Conservation (phyloP, 768 basidiomycete genomes). For the Leccinum rimulosum region DNA sequence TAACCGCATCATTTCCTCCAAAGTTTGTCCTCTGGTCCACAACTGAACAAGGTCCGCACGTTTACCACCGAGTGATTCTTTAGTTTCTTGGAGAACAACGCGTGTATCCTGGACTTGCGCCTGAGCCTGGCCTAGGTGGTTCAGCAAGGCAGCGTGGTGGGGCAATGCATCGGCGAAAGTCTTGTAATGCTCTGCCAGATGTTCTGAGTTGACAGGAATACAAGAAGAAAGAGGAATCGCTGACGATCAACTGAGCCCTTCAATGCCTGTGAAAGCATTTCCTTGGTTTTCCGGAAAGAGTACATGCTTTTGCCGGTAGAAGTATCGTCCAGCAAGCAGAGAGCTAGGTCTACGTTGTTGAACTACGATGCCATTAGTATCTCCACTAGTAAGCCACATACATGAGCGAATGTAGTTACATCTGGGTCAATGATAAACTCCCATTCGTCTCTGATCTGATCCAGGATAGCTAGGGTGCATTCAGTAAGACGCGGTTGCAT, state of each 20-base stretch:
- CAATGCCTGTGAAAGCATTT: conserved; percentile 72
- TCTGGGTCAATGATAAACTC: conserved; percentile 81
- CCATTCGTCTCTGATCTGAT: conserved; percentile 88
- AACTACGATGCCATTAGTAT: conserved; percentile 50
- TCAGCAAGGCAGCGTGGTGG: conserved; percentile 78
- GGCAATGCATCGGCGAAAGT: conserved; percentile 93
- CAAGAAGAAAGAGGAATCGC: conserved; percentile 28
- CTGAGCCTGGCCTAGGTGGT: conserved; percentile 71
- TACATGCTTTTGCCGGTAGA: conserved; percentile 70
- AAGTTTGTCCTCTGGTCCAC: conserved; percentile 83
- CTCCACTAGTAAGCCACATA: conserved; percentile 1
- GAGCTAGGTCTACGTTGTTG: conserved; percentile 90
- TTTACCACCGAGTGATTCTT: conserved; percentile 75
- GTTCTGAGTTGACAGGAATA: conserved; percentile 3
- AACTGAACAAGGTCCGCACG: conserved; percentile 88
- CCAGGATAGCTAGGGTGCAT: conserved; percentile 60
- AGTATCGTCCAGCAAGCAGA: conserved; percentile 80
- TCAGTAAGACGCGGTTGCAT: conserved; percentile 2
- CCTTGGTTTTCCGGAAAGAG: conserved; percentile 75
- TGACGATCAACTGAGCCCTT: conserved; percentile 87
- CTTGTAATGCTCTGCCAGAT: conserved; percentile 77
- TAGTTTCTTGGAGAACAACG: conserved; percentile 68
- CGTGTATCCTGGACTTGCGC: conserved; percentile 71
- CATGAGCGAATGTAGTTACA: conserved; percentile 41
- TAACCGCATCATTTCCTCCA: conserved; percentile 95